Evolutionary conservation across 495 filamentous ascomycete genomes (phyloP), one percentile per base, ranked within the genome.

Genomic region (Penicillium daleae): DNA sequence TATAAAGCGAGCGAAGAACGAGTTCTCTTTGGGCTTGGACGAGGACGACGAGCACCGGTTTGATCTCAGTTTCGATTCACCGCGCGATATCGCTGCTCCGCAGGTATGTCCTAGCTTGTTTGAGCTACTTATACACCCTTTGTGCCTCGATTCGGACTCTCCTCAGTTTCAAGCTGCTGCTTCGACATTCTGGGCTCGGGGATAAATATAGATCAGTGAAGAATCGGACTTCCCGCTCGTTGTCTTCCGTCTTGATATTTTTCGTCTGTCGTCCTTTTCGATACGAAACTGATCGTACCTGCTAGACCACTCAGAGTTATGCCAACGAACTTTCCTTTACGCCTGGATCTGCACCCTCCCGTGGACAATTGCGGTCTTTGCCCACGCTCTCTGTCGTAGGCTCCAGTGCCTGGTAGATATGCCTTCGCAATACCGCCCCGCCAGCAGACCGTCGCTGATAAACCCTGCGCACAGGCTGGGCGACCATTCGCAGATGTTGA

Each of bases 401-500:
- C 51, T 69, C 71, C 61, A 57, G 59, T 64, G 49, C 61, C 59
- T 62, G 67, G 76, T 76, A 73, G 66, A 64, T 69, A 71, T 71
- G 40, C 57, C 64, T 63, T 50, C 39, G 27, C 60, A 60, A 33
- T 35, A 17, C 62, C 39, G 37, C 46, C 48, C 26, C 31, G 22
- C 60, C 56, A 13, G 42, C 62, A 44, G 31, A 46, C 63, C 50
- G 32, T 37, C 53, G 37, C 65, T 72, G 54, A 71, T 61, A 33
- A 27, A 12, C 8, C 10, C 8, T 19, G n/a, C 46, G 10, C 22
- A 7, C 48, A 74, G 69, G n/a, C 39, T 33, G 56, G 61, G 61
- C 21, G 44, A 62, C 27, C 17, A 15, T 19, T 49, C 59, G 54
- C 70, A 66, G 60, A 74, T 72, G 71, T 62, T 59, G 59, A 60